Conservation (phyloP, 2,329 filamentous ascomycete species). For the Fusarium praegraminearum region DNA sequence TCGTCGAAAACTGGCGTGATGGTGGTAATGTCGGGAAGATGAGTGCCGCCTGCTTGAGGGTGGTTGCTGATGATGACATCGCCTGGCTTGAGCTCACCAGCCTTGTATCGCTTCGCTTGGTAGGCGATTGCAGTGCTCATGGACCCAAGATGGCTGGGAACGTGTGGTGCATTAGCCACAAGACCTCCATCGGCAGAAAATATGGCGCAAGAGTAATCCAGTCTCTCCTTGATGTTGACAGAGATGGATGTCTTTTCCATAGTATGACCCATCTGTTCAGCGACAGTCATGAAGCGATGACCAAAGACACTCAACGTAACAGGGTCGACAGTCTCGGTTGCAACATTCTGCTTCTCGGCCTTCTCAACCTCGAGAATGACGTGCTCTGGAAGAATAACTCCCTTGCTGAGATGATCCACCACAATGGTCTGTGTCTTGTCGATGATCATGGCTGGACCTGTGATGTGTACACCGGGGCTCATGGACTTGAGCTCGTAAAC, state of each 20-base stretch:
- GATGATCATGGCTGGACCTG: constrained; percentile 77
- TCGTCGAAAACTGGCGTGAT: constrained; percentile 50
- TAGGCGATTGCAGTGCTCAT: constrained; percentile 43
- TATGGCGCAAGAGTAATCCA: constrained; percentile 83
- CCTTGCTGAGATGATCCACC: constrained; percentile 62
- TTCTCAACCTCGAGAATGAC: constrained; percentile 52
- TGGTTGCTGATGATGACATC: constrained; percentile 44
- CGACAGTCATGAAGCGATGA: constrained; percentile 84
- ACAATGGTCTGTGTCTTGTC: constrained; percentile 82
- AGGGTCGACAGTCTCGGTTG: constrained; percentile 69
- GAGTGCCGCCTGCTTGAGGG: constrained; percentile 46
- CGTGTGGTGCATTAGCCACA: constrained; percentile 40
- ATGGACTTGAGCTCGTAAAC: constrained; percentile 45
- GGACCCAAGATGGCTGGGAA: constrained; percentile 39
- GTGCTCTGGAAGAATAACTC: constrained; percentile 51
- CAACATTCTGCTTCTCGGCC: constrained; percentile 29
- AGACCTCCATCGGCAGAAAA: constrained; percentile 71
- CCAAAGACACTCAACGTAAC: constrained; percentile 81
- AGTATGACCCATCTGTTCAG: constrained; percentile 83
- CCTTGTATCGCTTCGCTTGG: constrained; percentile 36
- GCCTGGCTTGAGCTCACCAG: constrained; percentile 37
- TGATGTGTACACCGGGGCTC: constrained; percentile 35
- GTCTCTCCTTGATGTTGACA: constrained; percentile 81
- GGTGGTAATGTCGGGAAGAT: constrained; percentile 47
- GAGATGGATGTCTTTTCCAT: constrained; percentile 81